These are phyloP conservation scores for Hexamita inflata DNA, from an alignment of 208 protist genomes.

Conservation along the genomic window DNA sequence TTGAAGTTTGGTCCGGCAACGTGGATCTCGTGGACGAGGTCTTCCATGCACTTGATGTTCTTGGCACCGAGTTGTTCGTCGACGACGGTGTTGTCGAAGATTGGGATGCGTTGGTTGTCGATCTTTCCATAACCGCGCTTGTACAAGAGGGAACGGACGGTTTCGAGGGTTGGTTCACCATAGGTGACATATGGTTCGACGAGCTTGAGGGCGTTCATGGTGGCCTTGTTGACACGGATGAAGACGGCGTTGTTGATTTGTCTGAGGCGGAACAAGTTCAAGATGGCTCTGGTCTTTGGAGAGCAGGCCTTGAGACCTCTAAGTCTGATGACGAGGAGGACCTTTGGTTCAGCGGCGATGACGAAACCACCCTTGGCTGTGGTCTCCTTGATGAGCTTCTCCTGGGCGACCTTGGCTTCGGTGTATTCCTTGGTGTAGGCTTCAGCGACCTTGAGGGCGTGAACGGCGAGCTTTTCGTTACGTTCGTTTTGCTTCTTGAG, in stretches of 20 bases:
- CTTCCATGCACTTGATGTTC: conserved; percentile 89
- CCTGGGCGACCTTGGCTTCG: conserved; percentile 60
- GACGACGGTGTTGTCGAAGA: conserved; percentile 81
- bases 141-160: conserved; percentile 88
- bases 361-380: conserved; percentile 77
- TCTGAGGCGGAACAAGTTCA: conserved; percentile 72
- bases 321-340: conserved; percentile 94
- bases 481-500: not conserved
- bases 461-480: no score
- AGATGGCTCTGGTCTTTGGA: conserved; percentile 90
- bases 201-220: conserved; percentile 89
- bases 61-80: conserved; percentile 74
- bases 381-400: conserved; percentile 66
- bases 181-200: conserved; percentile 97
- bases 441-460: conserved; percentile 45
- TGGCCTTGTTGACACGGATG: conserved; percentile 94
- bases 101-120: conserved; percentile 82
- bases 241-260: conserved; percentile 97
- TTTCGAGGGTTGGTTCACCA: conserved; percentile 87
- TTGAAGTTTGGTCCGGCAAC: conserved; percentile 92
- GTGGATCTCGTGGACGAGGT: conserved; percentile 97
- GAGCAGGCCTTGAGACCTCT: conserved; percentile 89
- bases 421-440: conserved; percentile 83
- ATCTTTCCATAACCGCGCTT: conserved; percentile 93
- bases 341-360: conserved; percentile 79